Conservation (phyloP, 345 rosid species). For the Hevea brasiliensis region DNA sequence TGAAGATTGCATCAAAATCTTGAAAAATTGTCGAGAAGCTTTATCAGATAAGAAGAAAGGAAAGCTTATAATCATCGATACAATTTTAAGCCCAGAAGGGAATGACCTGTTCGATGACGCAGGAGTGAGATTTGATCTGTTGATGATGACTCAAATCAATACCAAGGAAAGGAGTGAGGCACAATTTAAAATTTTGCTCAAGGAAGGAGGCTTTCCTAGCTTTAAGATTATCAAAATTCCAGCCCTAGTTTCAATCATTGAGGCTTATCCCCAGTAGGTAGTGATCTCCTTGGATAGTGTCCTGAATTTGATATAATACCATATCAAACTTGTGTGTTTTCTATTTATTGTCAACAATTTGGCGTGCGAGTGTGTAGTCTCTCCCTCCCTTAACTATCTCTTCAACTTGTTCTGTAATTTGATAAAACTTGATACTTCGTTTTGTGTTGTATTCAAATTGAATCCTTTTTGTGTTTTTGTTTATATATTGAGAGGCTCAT, state of each 20-base stretch:
- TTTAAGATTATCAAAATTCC: neutral
- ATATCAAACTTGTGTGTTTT: neutral
- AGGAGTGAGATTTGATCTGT: neutral
- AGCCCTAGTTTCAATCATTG: neutral
- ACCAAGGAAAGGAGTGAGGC: neutral
- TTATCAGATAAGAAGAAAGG: neutral
- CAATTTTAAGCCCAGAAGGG: neutral
- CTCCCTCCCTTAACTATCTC: no score
- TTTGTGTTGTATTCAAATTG: no score
- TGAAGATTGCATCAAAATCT: neutral
- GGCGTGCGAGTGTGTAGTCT: no score
- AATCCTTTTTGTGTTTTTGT: no score
- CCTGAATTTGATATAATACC: no score
- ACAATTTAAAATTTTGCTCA: neutral
- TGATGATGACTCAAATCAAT: neutral
- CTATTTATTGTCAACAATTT: no score
- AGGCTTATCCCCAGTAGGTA: neutral
- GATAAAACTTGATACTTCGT: no score
- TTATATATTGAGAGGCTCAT: no score
- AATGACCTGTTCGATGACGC: neutral
- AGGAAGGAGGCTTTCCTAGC: neutral
- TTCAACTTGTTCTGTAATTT: no score
- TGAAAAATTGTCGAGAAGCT: neutral
- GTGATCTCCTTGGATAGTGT: neutral
- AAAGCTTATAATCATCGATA: neutral